These are phyloP conservation scores for Penicillium nordicum DNA, from an alignment of 2,329 filamentous ascomycete species.

Conservation along the genomic window DNA sequence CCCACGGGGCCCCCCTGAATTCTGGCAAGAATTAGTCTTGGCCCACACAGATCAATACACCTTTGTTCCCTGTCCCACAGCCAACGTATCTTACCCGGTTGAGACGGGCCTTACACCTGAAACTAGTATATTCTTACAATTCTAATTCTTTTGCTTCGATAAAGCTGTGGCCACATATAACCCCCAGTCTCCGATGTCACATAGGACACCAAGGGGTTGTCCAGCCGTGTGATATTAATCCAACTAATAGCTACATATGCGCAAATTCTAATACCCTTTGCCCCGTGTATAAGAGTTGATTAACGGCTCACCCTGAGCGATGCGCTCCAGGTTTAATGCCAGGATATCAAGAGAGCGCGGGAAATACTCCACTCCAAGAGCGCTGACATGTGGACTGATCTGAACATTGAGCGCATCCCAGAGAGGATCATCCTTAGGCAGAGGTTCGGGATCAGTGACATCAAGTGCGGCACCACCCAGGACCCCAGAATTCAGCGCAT, in stretches of 20 bases:
- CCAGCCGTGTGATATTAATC: background rate
- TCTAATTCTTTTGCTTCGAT: background rate
- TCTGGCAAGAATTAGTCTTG: no score
- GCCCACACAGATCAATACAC: no score
- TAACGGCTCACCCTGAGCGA: conserved; percentile 53
- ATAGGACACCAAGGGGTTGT: background rate
- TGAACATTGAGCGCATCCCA: conserved; percentile 69
- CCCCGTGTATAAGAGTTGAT: conserved; percentile 61
- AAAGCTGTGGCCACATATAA: background rate
- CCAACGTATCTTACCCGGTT: no score
- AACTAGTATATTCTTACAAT: no score
- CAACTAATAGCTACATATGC: background rate
- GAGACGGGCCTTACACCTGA: no score
- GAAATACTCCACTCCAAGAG: conserved; percentile 52
- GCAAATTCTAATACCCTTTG: conserved; percentile 54
- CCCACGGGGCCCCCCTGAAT: no score
- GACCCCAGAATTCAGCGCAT: conserved; percentile 54
- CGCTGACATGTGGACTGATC: conserved; percentile 66
- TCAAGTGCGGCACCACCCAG: conserved; percentile 69
- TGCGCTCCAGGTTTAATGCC: conserved; percentile 53
- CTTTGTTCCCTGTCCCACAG: no score
- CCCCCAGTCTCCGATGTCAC: background rate
- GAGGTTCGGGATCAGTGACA: conserved; percentile 75
- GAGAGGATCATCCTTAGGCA: conserved; percentile 64
- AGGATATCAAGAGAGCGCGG: conserved; percentile 58